Percentiles rank a stretch among this genome's conserved stretches.
Evolutionary conservation across 768 basidiomycete species (phyloP).

Genomic region (Hydnum rufescens): DNA sequence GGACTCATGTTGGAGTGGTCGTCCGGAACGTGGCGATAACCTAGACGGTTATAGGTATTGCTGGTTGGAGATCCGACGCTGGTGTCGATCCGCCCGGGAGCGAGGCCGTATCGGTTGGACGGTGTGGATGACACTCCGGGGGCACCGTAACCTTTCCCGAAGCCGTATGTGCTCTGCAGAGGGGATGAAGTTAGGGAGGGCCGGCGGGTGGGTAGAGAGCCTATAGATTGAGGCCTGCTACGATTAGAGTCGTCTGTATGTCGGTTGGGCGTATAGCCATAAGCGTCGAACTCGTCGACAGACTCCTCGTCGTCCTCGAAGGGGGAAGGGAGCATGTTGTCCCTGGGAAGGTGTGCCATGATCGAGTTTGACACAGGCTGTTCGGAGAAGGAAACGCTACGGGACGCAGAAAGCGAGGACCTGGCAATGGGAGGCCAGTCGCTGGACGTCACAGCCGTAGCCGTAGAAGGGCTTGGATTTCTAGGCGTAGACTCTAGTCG

Average conservation of each 20-base stretch:
- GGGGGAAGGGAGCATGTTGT: conserved; percentile 51
- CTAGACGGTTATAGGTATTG: neutral
- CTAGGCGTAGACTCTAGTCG: neutral
- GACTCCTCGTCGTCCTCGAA: conserved; percentile 43
- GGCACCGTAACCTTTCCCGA: no score
- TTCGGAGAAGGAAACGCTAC: conserved; percentile 22
- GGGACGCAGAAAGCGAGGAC: conserved; percentile 4
- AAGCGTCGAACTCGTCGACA: conserved; percentile 32
- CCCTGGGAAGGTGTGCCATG: conserved; percentile 23
- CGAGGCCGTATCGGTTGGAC: neutral
- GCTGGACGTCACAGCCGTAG: no score
- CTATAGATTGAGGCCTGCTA: conserved; percentile 60
- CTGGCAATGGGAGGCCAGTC: neutral
- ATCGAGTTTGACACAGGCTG: conserved; percentile 19
- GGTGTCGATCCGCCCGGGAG: neutral
- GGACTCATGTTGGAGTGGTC: conserved; percentile 68
- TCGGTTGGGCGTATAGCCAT: conserved; percentile 9
- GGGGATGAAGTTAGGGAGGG: neutral
- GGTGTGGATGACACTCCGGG: no score
- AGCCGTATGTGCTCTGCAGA: neutral
- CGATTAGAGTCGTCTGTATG: conserved; percentile 41
- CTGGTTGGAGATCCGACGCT: neutral
- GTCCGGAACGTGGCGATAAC: neutral
- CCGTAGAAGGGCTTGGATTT: neutral
- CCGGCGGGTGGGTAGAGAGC: conserved; percentile 20